Conservation (phyloP, 371 early-diverging fungal genomes). For the Dichotomocladium elegans region DNA sequence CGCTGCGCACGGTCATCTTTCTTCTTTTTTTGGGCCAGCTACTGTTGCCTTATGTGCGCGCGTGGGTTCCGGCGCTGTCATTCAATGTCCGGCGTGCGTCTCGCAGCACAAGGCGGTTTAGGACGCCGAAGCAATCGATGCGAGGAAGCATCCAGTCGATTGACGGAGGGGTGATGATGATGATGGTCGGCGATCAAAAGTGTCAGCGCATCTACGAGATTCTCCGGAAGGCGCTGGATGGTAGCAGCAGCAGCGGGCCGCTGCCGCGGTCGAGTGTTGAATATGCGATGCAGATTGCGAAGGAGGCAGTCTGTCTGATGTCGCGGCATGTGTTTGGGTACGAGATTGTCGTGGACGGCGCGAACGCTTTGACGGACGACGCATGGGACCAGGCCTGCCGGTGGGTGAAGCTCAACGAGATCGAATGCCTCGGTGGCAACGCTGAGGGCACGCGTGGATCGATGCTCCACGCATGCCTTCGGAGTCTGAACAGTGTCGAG, state of each 20-base stretch:
- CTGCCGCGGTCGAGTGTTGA: conserved; percentile 3
- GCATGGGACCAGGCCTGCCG: conserved; percentile 29
- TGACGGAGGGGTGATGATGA: no score
- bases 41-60: conserved; percentile 23
- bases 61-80: conserved; percentile 12
- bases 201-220: conserved; percentile 25
- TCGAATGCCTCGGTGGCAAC: conserved; percentile 29
- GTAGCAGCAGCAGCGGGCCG: conserved; percentile 8
- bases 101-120: no score
- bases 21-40: conserved; percentile 26
- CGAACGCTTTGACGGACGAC: conserved; percentile 11
- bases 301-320: conserved; percentile 23
- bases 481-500: conserved; percentile 38
- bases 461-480: conserved; percentile 28
- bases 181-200: conserved; percentile 29
- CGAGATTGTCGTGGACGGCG: conserved; percentile 22
- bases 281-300: conserved; percentile 2
- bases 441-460: conserved; percentile 17
- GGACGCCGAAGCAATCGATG: no score
- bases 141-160: no score
- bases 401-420: conserved; percentile 46
- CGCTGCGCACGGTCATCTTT: conserved; percentile 24
- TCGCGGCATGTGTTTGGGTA: conserved; percentile 34
- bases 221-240: conserved; percentile 13
- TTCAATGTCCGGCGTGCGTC: conserved; percentile 28